Evolutionary conservation across 228 moss, liverwort and hornwort species (phyloP), one percentile per base, ranked within the genome.

Genomic region (Sphagnum fallax): DNA sequence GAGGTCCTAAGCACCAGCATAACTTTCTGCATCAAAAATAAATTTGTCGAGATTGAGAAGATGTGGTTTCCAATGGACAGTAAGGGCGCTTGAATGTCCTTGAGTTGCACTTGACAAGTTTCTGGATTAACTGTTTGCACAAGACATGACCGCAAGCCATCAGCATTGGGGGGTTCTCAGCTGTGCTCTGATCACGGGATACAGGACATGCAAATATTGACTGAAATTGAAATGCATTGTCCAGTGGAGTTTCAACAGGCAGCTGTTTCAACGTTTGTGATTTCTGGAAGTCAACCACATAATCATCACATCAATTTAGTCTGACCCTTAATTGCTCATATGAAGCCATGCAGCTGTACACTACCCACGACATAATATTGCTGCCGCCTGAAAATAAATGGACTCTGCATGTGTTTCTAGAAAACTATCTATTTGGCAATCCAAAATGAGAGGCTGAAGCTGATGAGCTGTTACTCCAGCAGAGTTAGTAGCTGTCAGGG

Each of bases 131-230:
- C 71, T 93, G 93, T 75, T 90, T 97, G 93, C 96, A 97, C 61
- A 97, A 79, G 69, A 97, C 96, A 73, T 97, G 93, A 49, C 96
- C 96, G 65, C 96, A 97, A 63, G 91, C 86, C 96, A 97, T 93
- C 61, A 97, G 90, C 96, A 97, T 97, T 5, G 92, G 96, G 66
- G 96, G 96, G 67, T 97, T 97, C 5, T 97, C 93, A 32, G 78
- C 83, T 69, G 89, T 91, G 57, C 93, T 93, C 78, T 91, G 96
- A 64, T 97, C 96, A 73, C 84, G 78, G 47, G 96, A 97, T 14
- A 97, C 96, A 53, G 93, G 96, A 68, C 96, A 97, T n/a, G 96
- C 93, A 71, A 97, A 97, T 60, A 97, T 88, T 15, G 96, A 97
- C 78, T 97, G 96, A 60, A 91, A 97, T 75, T 97, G 96, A 69